Base-by-base conservation (phyloP, 768 basidiomycete species). In the Podaxis carcinomalis region DNA sequence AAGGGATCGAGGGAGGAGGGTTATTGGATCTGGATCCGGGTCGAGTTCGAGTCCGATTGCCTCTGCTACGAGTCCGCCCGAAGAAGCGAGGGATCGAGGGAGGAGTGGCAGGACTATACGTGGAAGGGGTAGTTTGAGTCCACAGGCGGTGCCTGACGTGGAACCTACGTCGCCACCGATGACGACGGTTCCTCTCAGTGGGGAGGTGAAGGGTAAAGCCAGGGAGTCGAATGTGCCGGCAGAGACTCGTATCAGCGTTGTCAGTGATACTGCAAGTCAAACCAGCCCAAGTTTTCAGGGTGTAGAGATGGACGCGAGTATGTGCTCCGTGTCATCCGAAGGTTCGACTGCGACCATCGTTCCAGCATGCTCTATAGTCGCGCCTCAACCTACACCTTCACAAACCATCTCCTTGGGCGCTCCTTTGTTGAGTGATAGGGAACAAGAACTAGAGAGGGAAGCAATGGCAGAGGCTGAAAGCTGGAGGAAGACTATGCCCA, bases 401-500 rank as follows among this genome's bases (percentile, higher is more conserved):
- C 64, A 65, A 44, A 73, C 66, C 35, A 67, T 67, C n/a, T 63
- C 62, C 16, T 72, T 72, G 3, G 61, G 71, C 56, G 50, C 70
- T 9, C 60, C 56, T 19, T 27, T 49, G 32, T 46, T 28, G 35
- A 51, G 44, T 35, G 61, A 64, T 55, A 65, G 21, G 64, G 62
- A 61, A 46, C 57, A 58, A 11, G 62, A 57, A 51, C 46, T 54
- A 3, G 56, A 62, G 62, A 47, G 51, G 47, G 44, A 54, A 39
- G 63, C 64, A 19, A 63, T 61, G 46, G 69, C 67, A 16, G 70
- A 73, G 49, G 72, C 72, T 51, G 72, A 73, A 37, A 62, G 61
- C 57, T 50, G 63, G 62, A 62, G 69, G 35, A 66, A 64, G 53
- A 69, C 75, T 23, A 77, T 81, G 54, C 83, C 83, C 16, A 88